These are phyloP conservation scores for Fusarium pseudocircinatum DNA, from an alignment of 2,329 filamentous ascomycete genomes.

Conservation along the genomic window DNA sequence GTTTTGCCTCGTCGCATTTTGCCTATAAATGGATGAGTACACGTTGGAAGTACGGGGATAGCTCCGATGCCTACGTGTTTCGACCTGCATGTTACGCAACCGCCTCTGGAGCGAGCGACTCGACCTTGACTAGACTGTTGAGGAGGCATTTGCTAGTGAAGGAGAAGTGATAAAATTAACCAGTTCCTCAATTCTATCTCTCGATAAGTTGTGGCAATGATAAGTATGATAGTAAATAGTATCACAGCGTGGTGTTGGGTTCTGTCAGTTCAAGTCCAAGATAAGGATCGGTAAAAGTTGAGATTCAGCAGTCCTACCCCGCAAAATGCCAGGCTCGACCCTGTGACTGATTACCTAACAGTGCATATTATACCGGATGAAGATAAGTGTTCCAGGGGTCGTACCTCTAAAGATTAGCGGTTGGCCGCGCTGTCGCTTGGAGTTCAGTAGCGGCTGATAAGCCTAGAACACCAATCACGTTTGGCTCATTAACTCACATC, in stretches of 20 bases:
- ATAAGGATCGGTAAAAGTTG: background rate
- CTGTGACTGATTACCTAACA: background rate
- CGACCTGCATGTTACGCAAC: background rate
- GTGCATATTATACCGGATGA: background rate
- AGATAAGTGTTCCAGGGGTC: background rate
- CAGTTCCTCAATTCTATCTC: fast-evolving
- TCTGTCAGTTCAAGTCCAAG: background rate
- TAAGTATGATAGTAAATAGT: background rate
- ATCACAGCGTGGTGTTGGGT: background rate
- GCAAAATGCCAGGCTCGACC: background rate
- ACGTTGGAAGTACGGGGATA: background rate
- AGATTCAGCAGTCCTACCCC: background rate
- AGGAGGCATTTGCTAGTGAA: background rate
- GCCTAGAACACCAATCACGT: background rate
- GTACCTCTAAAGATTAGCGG: background rate
- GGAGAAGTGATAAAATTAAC: fast-evolving
- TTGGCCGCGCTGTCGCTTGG: background rate
- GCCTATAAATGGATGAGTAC: background rate
- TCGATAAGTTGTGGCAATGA: fast-evolving
- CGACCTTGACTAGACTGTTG: background rate
- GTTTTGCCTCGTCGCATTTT: background rate
- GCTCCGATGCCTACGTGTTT: background rate
- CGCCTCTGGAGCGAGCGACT: background rate
- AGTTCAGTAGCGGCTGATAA: background rate
- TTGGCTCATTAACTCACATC: background rate